These are phyloP conservation scores for Neofusicoccum parvum DNA, from an alignment of 2,329 filamentous ascomycete genomes.

Conservation along the genomic window DNA sequence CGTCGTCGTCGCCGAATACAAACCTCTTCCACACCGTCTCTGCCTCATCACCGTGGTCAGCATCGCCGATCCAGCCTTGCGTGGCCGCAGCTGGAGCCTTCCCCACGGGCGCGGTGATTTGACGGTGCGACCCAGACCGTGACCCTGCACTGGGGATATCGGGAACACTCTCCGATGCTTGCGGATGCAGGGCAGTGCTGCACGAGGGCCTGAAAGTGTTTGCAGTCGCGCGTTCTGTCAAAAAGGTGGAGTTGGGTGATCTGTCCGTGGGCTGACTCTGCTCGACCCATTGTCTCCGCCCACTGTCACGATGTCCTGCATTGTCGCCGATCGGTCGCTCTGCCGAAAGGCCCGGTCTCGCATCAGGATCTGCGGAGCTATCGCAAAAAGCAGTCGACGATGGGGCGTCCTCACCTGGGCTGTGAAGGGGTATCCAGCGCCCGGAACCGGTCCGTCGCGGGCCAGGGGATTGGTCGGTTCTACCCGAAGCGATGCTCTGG, in stretches of 20 bases:
- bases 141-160: not conserved
- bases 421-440: not conserved
- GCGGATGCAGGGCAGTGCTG: constrained; percentile 9
- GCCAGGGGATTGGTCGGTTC: constrained; percentile 1
- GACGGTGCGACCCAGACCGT: not conserved
- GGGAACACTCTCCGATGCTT: constrained; percentile 7
- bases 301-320: not conserved
- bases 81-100: not conserved
- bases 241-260: not conserved
- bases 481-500: not conserved
- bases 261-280: constrained; percentile 2
- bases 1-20: constrained; percentile 31
- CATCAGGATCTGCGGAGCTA: constrained; percentile 10
- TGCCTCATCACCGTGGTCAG: constrained; percentile 22
- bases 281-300: not conserved
- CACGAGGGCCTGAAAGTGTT: not conserved
- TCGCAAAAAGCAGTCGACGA: not conserved
- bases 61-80: constrained; percentile 17
- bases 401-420: not conserved
- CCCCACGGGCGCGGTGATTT: not conserved
- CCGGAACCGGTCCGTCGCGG: constrained; percentile 2
- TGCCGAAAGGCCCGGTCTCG: constrained; percentile 2
- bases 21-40: constrained; percentile 38
- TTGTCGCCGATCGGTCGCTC: constrained; percentile 8
- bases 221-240: not conserved